Percentiles rank a stretch among this genome's conserved stretches.
phyloP scores from a whole-genome alignment of 2,329 filamentous ascomycete genomes.

The Didymella arachidicola region DNA sequence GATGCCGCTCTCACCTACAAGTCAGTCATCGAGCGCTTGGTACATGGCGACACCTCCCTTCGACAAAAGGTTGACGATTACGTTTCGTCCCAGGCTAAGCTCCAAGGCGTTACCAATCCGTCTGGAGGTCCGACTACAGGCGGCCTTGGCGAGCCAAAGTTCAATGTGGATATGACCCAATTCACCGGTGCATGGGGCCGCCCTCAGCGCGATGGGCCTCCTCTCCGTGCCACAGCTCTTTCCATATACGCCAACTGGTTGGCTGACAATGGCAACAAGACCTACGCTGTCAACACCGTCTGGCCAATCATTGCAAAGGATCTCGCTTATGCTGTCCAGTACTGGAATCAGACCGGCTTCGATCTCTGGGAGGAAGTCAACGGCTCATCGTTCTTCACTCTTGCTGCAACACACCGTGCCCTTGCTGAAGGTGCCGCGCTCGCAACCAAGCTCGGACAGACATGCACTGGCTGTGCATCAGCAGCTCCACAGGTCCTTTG shows the following conservation, averaged over 20 bases:
- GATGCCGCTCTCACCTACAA: slow-evolving; percentile 77
- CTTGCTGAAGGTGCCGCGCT: slow-evolving; percentile 70
- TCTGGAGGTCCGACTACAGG: slow-evolving; percentile 63
- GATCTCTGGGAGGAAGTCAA: slow-evolving; percentile 86
- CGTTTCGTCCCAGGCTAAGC: slow-evolving; percentile 69
- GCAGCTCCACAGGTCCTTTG: slow-evolving; percentile 76
- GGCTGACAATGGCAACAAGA: slow-evolving; percentile 65
- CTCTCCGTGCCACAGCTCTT: slow-evolving; percentile 76
- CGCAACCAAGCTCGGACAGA: slow-evolving; percentile 68
- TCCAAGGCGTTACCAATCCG: slow-evolving; percentile 74
- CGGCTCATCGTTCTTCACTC: slow-evolving; percentile 81
- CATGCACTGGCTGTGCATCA: slow-evolving; percentile 66
- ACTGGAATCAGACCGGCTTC: slow-evolving; percentile 68
- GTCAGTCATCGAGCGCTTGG: slow-evolving; percentile 71
- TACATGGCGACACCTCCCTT: slow-evolving; percentile 65
- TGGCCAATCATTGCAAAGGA: slow-evolving; percentile 82
- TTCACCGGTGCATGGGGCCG: slow-evolving; percentile 77
- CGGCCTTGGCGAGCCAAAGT: slow-evolving; percentile 77
- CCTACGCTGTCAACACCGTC: slow-evolving; percentile 56
- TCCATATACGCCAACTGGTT: slow-evolving; percentile 78
- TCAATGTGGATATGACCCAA: slow-evolving; percentile 67
- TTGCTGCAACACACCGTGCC: slow-evolving; percentile 72
- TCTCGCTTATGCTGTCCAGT: slow-evolving; percentile 75
- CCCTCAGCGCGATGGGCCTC: slow-evolving; percentile 80
- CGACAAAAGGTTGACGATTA: slow-evolving; percentile 72